These are phyloP conservation scores for Trichosanthes truncata DNA, from an alignment of 306 rosid species.

Conservation along the genomic window DNA sequence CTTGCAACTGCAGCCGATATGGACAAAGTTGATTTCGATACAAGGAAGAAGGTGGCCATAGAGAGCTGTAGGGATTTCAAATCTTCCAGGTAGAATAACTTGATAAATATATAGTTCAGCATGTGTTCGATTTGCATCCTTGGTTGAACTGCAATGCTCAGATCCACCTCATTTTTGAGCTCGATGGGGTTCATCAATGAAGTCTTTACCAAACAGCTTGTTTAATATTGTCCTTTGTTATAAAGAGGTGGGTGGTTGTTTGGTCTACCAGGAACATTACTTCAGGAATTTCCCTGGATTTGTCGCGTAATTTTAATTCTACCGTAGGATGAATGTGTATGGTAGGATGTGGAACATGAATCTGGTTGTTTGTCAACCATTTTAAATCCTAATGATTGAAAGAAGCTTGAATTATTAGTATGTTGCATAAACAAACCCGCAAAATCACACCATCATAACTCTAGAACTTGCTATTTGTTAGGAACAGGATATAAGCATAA, in stretches of 20 bases:
- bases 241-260: neutral
- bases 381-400: neutral
- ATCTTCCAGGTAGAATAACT: conserved; percentile 16
- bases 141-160: neutral
- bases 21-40: conserved; percentile 81
- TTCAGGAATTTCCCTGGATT: conserved; percentile 22
- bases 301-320: conserved; percentile 4
- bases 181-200: neutral
- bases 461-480: neutral
- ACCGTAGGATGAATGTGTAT: neutral
- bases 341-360: conserved; percentile 7
- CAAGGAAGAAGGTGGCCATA: conserved; percentile 64
- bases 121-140: neutral
- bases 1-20: conserved; percentile 81
- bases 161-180: neutral
- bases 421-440: neutral
- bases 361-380: neutral
- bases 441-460: neutral
- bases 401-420: neutral
- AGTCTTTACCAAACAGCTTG: conserved; percentile 2
- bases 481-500: neutral
- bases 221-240: neutral
- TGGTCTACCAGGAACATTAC: conserved; percentile 19
- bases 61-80: conserved; percentile 72
- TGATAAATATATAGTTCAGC: neutral